Percentiles rank a stretch among this genome's conserved stretches.
Evolutionary conservation across 768 basidiomycete species (phyloP).

Genomic region (Jaapia argillacea): DNA sequence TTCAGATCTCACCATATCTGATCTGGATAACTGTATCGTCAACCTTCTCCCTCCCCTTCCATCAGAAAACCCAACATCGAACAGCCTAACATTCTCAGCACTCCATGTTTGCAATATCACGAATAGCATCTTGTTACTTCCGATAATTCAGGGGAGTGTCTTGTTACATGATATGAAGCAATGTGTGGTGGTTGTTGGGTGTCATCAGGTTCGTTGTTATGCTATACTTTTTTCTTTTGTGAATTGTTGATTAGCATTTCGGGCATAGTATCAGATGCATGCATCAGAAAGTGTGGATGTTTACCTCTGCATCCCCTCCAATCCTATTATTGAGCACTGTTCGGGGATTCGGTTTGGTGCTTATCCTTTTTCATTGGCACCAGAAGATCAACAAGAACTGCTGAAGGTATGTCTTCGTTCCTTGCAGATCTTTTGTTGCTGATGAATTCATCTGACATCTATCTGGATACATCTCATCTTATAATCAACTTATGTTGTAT

Average conservation of each 20-base stretch:
- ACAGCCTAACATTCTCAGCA: constrained; percentile 33
- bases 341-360: constrained; percentile 46
- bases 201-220: constrained; percentile 64
- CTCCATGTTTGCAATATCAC: constrained; percentile 55
- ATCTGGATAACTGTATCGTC: constrained; percentile 61
- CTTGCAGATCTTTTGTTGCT: too few relatives aligned
- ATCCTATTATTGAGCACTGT: constrained; percentile 78
- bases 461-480: not conserved
- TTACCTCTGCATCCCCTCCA: constrained; percentile 55
- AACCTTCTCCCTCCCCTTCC: constrained; percentile 44
- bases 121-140: constrained; percentile 56
- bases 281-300: constrained; percentile 53
- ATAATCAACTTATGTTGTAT: not conserved
- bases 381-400: too few relatives aligned
- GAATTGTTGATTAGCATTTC: constrained; percentile 7
- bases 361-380: constrained; percentile 45
- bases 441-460: constrained; percentile 1
- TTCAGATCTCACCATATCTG: constrained; percentile 53
- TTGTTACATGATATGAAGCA: constrained; percentile 53
- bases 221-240: not conserved
- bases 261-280: constrained; percentile 78
- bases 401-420: too few relatives aligned
- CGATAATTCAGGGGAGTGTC: constrained; percentile 58
- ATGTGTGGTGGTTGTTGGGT: constrained; percentile 61
- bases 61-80: too few relatives aligned